Percentiles rank a stretch among this genome's conserved stretches.
phyloP scores from a whole-genome alignment of 345 rosid genomes.

The Hirschfeldia incana region DNA sequence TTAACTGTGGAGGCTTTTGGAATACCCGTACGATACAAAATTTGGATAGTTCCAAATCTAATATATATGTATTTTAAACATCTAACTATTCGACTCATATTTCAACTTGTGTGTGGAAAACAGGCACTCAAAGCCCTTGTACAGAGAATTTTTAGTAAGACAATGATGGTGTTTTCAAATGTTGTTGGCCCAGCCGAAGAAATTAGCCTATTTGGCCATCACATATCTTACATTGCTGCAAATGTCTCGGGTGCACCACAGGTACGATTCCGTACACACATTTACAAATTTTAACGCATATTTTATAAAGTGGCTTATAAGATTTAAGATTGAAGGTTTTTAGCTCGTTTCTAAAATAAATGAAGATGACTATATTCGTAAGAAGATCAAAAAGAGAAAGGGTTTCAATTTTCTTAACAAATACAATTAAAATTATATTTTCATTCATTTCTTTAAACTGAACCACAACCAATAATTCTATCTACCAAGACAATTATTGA shows the following conservation, averaged over 20 bases:
- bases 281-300: too few relatives aligned
- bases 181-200: slow-evolving; percentile 48
- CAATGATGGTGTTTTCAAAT: slow-evolving; percentile 22
- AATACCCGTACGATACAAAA: slow-evolving; percentile 21
- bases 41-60: not conserved
- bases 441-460: too few relatives aligned
- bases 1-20: slow-evolving; percentile 38
- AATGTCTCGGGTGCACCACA: slow-evolving; percentile 51
- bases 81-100: not conserved
- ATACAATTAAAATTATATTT: too few relatives aligned
- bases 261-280: slow-evolving; percentile 19
- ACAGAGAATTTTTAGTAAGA: slow-evolving; percentile 45
- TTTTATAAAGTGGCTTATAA: too few relatives aligned
- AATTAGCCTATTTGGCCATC: slow-evolving; percentile 49
- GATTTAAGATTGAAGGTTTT: too few relatives aligned
- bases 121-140: slow-evolving; percentile 45
- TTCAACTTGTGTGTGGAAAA: not conserved
- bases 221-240: slow-evolving; percentile 47
- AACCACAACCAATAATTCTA: too few relatives aligned
- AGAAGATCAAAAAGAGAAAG: too few relatives aligned
- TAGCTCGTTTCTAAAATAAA: too few relatives aligned
- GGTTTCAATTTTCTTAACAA: too few relatives aligned
- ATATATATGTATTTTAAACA: not conserved
- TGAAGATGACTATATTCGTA: too few relatives aligned
- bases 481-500: too few relatives aligned